Evolutionary conservation across 1,284 basidiomycete species (phyloP).

Genomic region (Pseudozyma thailandica): DNA sequence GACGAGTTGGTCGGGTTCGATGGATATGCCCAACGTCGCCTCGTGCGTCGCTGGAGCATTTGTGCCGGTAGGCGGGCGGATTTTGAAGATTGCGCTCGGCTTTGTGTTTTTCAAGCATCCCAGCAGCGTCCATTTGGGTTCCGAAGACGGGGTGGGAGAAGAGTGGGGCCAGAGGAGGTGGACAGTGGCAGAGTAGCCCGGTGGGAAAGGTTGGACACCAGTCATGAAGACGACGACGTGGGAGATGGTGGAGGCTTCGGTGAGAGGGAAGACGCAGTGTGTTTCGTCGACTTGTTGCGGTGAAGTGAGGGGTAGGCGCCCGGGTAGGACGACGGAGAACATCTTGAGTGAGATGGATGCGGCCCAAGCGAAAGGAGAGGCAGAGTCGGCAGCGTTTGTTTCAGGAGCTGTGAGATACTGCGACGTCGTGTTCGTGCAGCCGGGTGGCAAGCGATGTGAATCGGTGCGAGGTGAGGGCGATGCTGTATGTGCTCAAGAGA

Average conservation of each 20-base stretch:
- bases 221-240: conserved; percentile 67
- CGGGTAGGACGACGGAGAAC: conserved; percentile 66
- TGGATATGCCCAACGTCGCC: conserved; percentile 61
- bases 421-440: no score
- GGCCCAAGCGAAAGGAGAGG: no score
- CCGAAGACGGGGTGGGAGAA: not conserved
- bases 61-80: conserved; percentile 5
- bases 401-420: no score
- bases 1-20: conserved; percentile 58
- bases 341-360: conserved; percentile 32
- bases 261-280: conserved; percentile 62
- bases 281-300: conserved; percentile 65
- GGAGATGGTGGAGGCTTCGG: conserved; percentile 52
- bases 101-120: conserved; percentile 62
- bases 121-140: conserved; percentile 55
- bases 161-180: conserved; percentile 57
- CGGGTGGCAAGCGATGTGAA: no score
- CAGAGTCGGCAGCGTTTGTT: no score
- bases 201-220: conserved; percentile 61
- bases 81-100: conserved; percentile 64
- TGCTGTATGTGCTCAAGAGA: no score
- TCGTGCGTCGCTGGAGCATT: not conserved
- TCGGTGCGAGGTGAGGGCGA: no score
- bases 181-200: conserved; percentile 61
- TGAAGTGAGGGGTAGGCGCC: conserved; percentile 57